phyloP scores from a whole-genome alignment of 106 monocot genomes.

The Acorus gramineus region DNA sequence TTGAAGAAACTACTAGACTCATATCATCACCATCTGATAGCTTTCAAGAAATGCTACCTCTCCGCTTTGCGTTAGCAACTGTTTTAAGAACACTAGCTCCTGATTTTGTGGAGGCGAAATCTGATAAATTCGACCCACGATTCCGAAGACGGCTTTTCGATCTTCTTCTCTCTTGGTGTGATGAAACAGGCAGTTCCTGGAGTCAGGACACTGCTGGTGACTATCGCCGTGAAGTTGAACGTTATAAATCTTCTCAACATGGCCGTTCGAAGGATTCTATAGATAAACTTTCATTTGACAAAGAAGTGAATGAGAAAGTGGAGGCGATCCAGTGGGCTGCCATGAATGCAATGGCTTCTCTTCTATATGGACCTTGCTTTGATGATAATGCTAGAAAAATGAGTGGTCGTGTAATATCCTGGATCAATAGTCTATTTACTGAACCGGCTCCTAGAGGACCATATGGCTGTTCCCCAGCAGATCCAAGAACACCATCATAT shows the following conservation, averaged over 20 bases:
- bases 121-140: slow-evolving; percentile 73
- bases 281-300: slow-evolving; percentile 84
- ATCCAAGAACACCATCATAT: slow-evolving; percentile 89
- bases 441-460: slow-evolving; percentile 61
- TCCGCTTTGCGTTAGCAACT: slow-evolving; percentile 86
- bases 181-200: slow-evolving; percentile 57
- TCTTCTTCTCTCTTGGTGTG: slow-evolving; percentile 71
- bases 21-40: slow-evolving; percentile 42
- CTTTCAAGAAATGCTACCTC: slow-evolving; percentile 70
- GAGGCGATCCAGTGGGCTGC: slow-evolving; percentile 91
- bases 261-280: slow-evolving; percentile 86
- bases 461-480: slow-evolving; percentile 76
- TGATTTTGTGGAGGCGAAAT: slow-evolving; percentile 78
- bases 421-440: slow-evolving; percentile 85
- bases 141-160: slow-evolving; percentile 74
- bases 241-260: slow-evolving; percentile 78
- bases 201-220: slow-evolving; percentile 55
- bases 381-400: slow-evolving; percentile 97
- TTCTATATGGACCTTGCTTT: slow-evolving; percentile 91
- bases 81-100: slow-evolving; percentile 75
- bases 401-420: slow-evolving; percentile 65
- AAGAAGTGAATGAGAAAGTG: slow-evolving; percentile 68
- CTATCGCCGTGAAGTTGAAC: slow-evolving; percentile 84
- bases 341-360: slow-evolving; percentile 95
- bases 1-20: slow-evolving; percentile 73